Evolutionary conservation across 805 yeast species (phyloP).

Genomic region (Hanseniaspora vineae): DNA sequence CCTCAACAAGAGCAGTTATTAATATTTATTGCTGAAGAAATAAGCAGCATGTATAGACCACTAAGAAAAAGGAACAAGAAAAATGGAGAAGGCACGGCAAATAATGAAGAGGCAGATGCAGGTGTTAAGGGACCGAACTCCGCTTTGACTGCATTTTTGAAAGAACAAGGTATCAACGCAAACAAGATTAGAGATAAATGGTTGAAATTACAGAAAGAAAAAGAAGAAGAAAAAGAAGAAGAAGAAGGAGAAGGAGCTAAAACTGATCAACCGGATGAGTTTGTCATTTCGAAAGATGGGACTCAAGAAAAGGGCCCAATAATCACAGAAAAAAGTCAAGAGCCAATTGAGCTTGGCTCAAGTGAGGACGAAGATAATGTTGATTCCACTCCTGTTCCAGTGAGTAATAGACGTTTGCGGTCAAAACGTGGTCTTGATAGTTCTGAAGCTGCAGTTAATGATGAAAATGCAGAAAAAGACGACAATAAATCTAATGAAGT

Average conservation of each 20-base stretch:
- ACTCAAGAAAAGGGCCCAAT: not conserved
- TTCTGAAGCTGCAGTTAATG: too few species aligned
- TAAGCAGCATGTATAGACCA: not conserved
- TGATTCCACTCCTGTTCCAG: not conserved
- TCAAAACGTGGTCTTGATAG: too few species aligned
- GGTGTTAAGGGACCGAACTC: conserved; percentile 50
- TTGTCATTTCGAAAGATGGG: conserved; percentile 13
- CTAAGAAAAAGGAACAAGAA: not conserved
- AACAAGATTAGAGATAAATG: conserved; percentile 51
- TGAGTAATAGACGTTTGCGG: too few species aligned
- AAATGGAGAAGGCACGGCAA: not conserved
- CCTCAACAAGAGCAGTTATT: too few species aligned
- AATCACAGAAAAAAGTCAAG: conserved; percentile 8
- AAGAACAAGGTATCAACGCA: conserved; percentile 82
- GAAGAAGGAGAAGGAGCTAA: conserved; percentile 10
- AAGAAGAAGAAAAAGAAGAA: conserved; percentile 11
- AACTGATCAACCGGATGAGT: conserved; percentile 5
- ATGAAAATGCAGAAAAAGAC: not conserved
- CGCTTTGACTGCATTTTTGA: conserved; percentile 77
- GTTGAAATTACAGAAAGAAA: conserved; percentile 20
- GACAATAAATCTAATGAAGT: not conserved
- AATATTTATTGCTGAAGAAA: too few species aligned
- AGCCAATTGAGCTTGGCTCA: conserved; percentile 1
- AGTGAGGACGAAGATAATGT: not conserved
- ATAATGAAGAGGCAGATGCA: not conserved